These are phyloP conservation scores for Capronia epimyces DNA, from an alignment of 2,329 filamentous ascomycete species.

Conservation along the genomic window DNA sequence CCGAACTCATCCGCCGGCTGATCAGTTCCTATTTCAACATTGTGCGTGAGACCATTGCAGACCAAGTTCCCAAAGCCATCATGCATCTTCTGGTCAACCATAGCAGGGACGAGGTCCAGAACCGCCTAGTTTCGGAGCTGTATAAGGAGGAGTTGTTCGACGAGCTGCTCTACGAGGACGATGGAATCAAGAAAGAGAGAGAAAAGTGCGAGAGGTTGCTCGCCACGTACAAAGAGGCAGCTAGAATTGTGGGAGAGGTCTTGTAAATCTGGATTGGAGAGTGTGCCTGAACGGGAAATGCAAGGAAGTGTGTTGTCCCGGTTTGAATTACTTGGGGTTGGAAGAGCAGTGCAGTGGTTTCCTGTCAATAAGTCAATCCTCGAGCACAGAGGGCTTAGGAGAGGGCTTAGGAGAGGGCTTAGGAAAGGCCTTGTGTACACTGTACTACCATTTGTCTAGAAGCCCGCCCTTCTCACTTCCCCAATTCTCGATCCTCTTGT, in stretches of 20 bases:
- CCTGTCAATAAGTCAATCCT: no score
- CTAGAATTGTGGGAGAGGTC: conserved; percentile 97
- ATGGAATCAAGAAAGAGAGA: conserved; percentile 91
- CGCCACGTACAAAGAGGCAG: conserved; percentile 92
- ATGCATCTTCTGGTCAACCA: conserved; percentile 99
- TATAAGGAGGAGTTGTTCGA: conserved; percentile 90
- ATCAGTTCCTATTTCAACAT: conserved; percentile 99
- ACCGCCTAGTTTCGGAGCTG: conserved; percentile 87
- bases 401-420: no score
- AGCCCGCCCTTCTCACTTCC: no score
- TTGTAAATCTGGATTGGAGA: conserved; percentile 48
- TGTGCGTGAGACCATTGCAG: conserved; percentile 94
- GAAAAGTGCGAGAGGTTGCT: conserved; percentile 98
- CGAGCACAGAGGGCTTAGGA: no score
- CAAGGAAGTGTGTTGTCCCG: no score
- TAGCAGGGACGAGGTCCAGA: conserved; percentile 96
- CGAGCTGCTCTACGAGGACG: conserved; percentile 93
- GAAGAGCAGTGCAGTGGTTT: no score
- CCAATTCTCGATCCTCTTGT: no score
- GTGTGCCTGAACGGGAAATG: no score
- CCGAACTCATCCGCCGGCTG: conserved; percentile 89
- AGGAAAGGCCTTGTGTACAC: no score
- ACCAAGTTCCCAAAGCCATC: conserved; percentile 96
- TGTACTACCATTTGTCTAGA: no score
- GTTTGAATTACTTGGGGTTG: no score